Percentiles rank a stretch among this genome's conserved stretches.
phyloP scores from a whole-genome alignment of 805 yeast genomes.

The Spathaspora arborariae region DNA sequence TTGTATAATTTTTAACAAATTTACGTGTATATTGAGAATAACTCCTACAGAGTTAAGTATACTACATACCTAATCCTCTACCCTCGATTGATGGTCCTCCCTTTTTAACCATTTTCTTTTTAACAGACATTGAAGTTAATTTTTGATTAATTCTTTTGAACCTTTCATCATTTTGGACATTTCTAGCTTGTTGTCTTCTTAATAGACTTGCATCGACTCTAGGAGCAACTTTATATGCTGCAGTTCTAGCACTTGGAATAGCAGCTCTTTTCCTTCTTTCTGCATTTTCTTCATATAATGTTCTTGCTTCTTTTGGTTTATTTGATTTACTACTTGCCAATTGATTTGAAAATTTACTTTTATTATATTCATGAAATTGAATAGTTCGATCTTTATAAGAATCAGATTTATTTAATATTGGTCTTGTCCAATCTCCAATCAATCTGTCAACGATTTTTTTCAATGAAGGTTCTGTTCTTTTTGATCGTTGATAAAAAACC shows the following conservation, averaged over 20 bases:
- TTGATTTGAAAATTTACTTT: conserved; percentile 46
- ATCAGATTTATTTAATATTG: conserved; percentile 92
- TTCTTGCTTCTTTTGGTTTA: conserved; percentile 39
- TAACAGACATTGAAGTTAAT: conserved; percentile 44
- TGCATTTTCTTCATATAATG: conserved; percentile 85
- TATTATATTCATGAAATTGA: conserved; percentile 64
- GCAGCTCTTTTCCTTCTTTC: conserved; percentile 92
- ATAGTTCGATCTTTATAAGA: conserved; percentile 86
- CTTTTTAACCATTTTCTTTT: conserved; percentile 50
- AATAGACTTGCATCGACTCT: conserved; percentile 54
- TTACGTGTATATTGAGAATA: conserved; percentile 2
- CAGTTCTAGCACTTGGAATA: conserved; percentile 86
- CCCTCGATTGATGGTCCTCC: conserved; percentile 83
- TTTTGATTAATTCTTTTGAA: conserved; percentile 72
- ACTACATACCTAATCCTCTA: conserved; percentile 45
- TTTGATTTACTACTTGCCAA: conserved; percentile 28
- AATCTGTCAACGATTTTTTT: conserved; percentile 87
- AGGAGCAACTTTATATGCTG: conserved; percentile 90
- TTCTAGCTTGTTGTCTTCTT: conserved; percentile 39
- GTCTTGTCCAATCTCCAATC: conserved; percentile 97
- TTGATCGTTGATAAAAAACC: conserved; percentile 87
- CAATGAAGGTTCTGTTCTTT: conserved; percentile 80
- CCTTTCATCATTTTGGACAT: conserved; percentile 66
- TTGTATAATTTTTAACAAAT: conserved; percentile 6
- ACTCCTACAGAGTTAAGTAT: neutral